A percentile compares a stretch with the other conserved stretches of the same genome.
phyloP scores from a whole-genome alignment of 345 rosid species.

The Melastoma malabathricum region DNA sequence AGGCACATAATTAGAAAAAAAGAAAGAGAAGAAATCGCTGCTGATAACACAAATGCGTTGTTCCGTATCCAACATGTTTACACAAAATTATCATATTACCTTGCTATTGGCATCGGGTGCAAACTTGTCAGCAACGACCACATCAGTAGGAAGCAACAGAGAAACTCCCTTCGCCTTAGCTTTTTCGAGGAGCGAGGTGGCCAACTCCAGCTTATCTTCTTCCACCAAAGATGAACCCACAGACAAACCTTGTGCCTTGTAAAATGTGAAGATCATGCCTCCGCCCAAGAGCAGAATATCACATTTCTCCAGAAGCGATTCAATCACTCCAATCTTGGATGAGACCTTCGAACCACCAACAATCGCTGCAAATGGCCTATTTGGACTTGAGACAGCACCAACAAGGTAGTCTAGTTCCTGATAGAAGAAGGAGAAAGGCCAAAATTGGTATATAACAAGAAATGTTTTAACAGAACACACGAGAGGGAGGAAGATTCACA shows the following conservation, averaged over 20 bases:
- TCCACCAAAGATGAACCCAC: constrained; percentile 83
- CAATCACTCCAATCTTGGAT: constrained; percentile 89
- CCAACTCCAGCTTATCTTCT: constrained; percentile 30
- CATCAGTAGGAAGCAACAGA: constrained; percentile 68
- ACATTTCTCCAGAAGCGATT: constrained; percentile 61
- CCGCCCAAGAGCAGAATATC: constrained; percentile 77
- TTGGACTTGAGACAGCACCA: constrained; percentile 78
- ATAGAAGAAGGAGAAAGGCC: constrained; percentile 3
- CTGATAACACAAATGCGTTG: too few relatives aligned
- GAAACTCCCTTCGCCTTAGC: constrained; percentile 80
- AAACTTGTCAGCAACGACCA: constrained; percentile 82
- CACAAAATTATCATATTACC: constrained; percentile 25
- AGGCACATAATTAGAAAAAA: too few relatives aligned
- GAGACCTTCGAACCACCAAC: constrained; percentile 95
- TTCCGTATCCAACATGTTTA: background rate
- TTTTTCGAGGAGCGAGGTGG: constrained; percentile 61
- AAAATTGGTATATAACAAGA: background rate
- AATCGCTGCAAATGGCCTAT: constrained; percentile 94
- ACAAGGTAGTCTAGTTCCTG: constrained; percentile 95
- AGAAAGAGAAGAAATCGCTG: too few relatives aligned
- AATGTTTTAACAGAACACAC: background rate
- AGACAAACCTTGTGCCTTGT: constrained; percentile 37
- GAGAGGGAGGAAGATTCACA: background rate
- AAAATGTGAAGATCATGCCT: constrained; percentile 62
- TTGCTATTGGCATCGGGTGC: constrained; percentile 83